phyloP scores from a whole-genome alignment of 108 stramenopile species.

The Nitzschia putrida region DNA sequence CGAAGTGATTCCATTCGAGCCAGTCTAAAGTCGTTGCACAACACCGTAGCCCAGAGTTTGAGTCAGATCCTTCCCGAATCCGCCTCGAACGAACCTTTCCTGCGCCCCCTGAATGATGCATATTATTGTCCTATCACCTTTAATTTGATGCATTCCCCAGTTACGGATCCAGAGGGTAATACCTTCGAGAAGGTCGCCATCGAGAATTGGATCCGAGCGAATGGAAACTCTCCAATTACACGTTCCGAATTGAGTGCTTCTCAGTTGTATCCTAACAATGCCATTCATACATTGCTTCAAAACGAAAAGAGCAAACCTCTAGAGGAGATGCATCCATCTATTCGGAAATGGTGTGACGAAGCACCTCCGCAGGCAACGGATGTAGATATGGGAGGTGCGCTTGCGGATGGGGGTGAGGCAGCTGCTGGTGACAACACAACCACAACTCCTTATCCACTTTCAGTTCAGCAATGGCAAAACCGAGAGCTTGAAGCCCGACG shows the following conservation, averaged over 20 bases:
- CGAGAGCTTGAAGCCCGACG: too few relatives aligned
- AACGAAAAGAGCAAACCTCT: slow-evolving; percentile 6
- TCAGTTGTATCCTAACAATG: slow-evolving; percentile 19
- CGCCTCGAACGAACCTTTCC: not conserved
- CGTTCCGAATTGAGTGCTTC: not conserved
- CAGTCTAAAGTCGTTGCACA: not conserved
- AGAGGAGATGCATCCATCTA: slow-evolving; percentile 9
- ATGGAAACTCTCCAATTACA: slow-evolving; percentile 12
- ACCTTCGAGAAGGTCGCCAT: slow-evolving; percentile 32
- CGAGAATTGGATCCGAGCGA: slow-evolving; percentile 22
- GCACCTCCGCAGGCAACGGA: not conserved
- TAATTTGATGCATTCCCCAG: slow-evolving; percentile 20
- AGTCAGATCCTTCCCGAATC: not conserved
- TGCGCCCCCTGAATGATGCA: slow-evolving; percentile 9
- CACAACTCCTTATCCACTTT: too few relatives aligned
- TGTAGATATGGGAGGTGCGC: not conserved
- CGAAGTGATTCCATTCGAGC: slow-evolving; percentile 1
- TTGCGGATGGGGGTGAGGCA: too few relatives aligned
- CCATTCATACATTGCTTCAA: slow-evolving; percentile 18
- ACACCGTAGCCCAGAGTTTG: not conserved
- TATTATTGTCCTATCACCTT: slow-evolving; percentile 31
- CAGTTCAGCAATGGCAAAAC: too few relatives aligned
- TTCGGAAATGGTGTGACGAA: slow-evolving; percentile 13
- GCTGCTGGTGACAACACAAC: too few relatives aligned
- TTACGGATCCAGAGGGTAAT: slow-evolving; percentile 28